Conservation (phyloP, 2,329 filamentous ascomycete genomes). For the Fusarium coffeatum region DNA sequence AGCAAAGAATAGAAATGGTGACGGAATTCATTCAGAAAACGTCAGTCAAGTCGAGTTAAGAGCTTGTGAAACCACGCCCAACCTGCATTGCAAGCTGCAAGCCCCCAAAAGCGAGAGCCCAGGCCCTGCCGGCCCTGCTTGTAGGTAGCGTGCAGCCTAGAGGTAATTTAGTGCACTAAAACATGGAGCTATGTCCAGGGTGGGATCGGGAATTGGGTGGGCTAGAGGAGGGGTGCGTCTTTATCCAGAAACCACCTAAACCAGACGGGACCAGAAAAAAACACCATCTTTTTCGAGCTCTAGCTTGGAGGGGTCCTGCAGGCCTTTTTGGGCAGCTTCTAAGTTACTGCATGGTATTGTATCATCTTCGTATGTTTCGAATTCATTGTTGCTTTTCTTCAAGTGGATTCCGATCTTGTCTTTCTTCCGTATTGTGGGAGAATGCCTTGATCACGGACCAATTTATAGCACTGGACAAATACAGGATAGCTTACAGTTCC, state of each 20-base stretch:
- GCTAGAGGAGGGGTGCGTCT: slow-evolving; percentile 20
- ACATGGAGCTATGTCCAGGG: slow-evolving; percentile 16
- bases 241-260: slow-evolving; percentile 1
- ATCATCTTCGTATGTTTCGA: slow-evolving; percentile 9
- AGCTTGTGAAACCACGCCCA: slow-evolving; percentile 2
- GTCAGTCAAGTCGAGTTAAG: slow-evolving; percentile 2
- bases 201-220: slow-evolving; percentile 38
- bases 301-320: slow-evolving; percentile 32
- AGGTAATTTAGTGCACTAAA: neutral
- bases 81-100: neutral
- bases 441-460: neutral
- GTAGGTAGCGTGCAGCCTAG: slow-evolving; percentile 1
- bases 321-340: slow-evolving; percentile 9
- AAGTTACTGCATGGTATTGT: neutral
- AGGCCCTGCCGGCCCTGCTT: slow-evolving; percentile 19
- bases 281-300: slow-evolving; percentile 17
- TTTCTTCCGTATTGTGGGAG: slow-evolving; percentile 2
- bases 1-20: slow-evolving; percentile 24
- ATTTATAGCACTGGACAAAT: neutral
- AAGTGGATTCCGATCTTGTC: neutral
- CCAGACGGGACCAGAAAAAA: slow-evolving; percentile 4
- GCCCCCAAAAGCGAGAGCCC: slow-evolving; percentile 3
- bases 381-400: neutral
- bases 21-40: slow-evolving; percentile 30
- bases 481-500: neutral